Evolutionary conservation across 306 rosid species (phyloP).

Genomic region (Rubus idaeus): DNA sequence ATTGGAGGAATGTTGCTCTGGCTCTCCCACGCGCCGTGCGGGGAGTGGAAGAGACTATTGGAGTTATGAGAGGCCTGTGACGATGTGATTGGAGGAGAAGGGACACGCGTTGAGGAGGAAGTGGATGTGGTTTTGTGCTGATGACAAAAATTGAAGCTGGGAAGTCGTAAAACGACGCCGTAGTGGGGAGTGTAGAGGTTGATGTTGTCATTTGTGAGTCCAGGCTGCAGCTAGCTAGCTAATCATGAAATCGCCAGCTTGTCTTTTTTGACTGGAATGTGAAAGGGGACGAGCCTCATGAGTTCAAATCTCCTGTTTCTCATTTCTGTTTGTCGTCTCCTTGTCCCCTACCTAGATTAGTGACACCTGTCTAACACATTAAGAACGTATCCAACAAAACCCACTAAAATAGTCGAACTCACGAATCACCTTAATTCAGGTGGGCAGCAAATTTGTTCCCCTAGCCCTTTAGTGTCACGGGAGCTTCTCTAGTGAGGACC

Average conservation of each 20-base stretch:
- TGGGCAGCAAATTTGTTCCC: too few species aligned
- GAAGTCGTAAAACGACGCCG: slow-evolving; percentile 11
- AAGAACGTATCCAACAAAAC: too few species aligned
- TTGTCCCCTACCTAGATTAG: background rate
- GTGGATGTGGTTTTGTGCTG: background rate
- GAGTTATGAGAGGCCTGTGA: background rate
- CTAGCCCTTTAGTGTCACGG: too few species aligned
- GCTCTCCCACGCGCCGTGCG: slow-evolving; percentile 11
- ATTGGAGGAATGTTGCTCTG: slow-evolving; percentile 20
- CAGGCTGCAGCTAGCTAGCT: background rate
- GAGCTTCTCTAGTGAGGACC: too few species aligned
- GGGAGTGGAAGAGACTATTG: background rate
- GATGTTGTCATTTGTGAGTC: background rate
- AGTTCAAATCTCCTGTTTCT: background rate
- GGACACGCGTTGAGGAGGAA: background rate
- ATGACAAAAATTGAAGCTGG: background rate
- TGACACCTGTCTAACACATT: background rate
- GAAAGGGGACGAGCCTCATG: background rate
- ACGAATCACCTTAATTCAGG: too few species aligned
- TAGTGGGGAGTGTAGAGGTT: background rate
- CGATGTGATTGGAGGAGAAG: background rate
- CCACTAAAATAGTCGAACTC: too few species aligned
- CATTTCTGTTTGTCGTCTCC: background rate
- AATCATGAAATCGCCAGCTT: background rate
- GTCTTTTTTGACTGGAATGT: background rate